Evolutionary conservation across 2,329 filamentous ascomycete species (phyloP).

Genomic region (Curvularia hawaiiensis): DNA sequence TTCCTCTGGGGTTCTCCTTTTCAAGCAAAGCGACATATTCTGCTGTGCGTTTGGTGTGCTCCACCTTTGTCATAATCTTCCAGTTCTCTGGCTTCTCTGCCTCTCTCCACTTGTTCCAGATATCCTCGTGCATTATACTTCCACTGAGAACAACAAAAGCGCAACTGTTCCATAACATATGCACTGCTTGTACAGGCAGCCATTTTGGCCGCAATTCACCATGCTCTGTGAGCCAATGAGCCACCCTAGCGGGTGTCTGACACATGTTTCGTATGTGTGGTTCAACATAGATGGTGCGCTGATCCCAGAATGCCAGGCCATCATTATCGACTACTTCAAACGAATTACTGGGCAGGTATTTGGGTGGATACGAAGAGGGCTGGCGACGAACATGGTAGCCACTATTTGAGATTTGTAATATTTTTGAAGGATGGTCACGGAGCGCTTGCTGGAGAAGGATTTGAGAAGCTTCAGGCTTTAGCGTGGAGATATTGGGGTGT

Average conservation of each 20-base stretch:
- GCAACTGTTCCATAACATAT: conserved; percentile 40
- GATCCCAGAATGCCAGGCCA: conserved; percentile 43
- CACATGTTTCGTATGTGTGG: conserved; percentile 41
- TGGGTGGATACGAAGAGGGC: conserved; percentile 37
- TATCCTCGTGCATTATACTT: conserved; percentile 36
- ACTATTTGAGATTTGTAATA: conserved; percentile 33
- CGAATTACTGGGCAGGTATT: conserved; percentile 35
- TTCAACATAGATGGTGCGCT: conserved; percentile 46
- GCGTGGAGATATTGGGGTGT: conserved; percentile 33
- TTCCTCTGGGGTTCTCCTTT: conserved; percentile 27
- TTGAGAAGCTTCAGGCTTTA: conserved; percentile 43
- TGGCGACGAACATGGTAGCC: conserved; percentile 39
- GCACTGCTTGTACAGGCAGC: conserved; percentile 44
- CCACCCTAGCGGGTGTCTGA: conserved; percentile 37
- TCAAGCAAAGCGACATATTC: conserved; percentile 38
- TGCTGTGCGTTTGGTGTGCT: conserved; percentile 38
- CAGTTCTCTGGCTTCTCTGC: conserved; percentile 36
- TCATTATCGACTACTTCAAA: conserved; percentile 34
- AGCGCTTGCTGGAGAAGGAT: conserved; percentile 36
- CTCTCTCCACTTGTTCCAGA: conserved; percentile 41
- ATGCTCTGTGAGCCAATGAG: conserved; percentile 39
- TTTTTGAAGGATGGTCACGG: conserved; percentile 20
- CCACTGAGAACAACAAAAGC: conserved; percentile 45
- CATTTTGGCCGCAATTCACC: conserved; percentile 38
- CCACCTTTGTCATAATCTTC: conserved; percentile 45